Percentiles rank a stretch among this genome's conserved stretches.
Conservation (phyloP, 2,329 filamentous ascomycete species). For the Sporothrix luriei region DNA sequence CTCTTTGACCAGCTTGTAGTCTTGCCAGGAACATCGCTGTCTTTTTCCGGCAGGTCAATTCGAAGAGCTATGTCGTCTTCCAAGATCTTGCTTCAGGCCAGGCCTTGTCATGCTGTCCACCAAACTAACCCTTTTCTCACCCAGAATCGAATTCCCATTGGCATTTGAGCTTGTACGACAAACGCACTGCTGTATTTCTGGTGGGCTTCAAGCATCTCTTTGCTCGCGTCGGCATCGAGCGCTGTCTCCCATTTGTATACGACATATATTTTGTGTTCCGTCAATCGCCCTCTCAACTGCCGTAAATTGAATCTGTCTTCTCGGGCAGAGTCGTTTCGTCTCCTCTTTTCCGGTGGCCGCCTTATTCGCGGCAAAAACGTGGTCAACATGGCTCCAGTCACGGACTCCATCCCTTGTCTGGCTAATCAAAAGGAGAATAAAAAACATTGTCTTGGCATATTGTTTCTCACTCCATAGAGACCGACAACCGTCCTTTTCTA, state of each 20-base stretch:
- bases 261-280: neutral
- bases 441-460: conserved; percentile 8
- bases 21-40: neutral
- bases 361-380: conserved; percentile 2
- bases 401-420: neutral
- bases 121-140: neutral
- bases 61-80: neutral
- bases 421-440: conserved; percentile 22
- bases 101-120: neutral
- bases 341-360: neutral
- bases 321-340: neutral
- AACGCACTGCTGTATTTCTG: neutral
- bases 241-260: neutral
- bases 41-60: conserved; percentile 7
- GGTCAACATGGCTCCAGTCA: neutral
- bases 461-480: neutral
- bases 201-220: neutral
- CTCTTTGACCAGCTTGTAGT: too few species aligned
- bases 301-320: neutral
- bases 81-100: conserved; percentile 3
- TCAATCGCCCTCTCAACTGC: neutral
- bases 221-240: neutral
- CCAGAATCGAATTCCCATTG: neutral
- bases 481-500: too few species aligned
- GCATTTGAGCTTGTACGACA: neutral